Evolutionary conservation across 306 rosid species (phyloP), one percentile per base, ranked within the genome.

Genomic region (Medicago lupulina): DNA sequence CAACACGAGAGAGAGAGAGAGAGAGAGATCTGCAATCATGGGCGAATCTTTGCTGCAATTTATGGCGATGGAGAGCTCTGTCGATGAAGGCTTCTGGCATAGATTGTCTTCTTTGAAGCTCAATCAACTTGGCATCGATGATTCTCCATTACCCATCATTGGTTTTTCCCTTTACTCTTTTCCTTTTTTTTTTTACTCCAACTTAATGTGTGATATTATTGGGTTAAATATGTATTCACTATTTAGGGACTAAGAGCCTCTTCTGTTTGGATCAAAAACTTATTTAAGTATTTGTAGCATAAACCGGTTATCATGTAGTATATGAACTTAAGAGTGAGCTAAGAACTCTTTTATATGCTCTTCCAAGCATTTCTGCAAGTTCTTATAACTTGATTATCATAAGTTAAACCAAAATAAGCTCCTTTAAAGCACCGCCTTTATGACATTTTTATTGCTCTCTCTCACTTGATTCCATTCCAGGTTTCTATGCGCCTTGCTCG

Each of bases 1-100:
- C 62, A 69, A 49, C 12, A 9, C 1, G 25, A 15, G 75, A 74
- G 14, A 11, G 71, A 80, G 14, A 11, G 71, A 80, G n/a, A n/a
- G 25, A 15, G 75, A 74, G 14, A 11, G 71, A 80, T 80, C 80
- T 10, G 44, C 34, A 25, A 1, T 6, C 59, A 55, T 50, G 85
- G 87, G 1, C 23, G 23, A 21, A 81, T 49, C 96, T 50, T 10
- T 90, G 46, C 86, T 95, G 19, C 89, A 90, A 81, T 95, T 92
- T 85, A 89, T 96, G 5, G 93, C 91, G 76, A 85, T 95, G 79
- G 89, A 95, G 84, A 95, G 98, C 84, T 80, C 87, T 0, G 93
- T 90, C 8, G 98, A 95, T 73, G 98, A 95, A 85, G 96, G 98
- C 21, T 95, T 95, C 88, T 95, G 97, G 97, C 98, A 95, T 82